These are phyloP conservation scores for Talaromyces atroroseus DNA, from an alignment of 2,329 filamentous ascomycete genomes.

Conservation along the genomic window DNA sequence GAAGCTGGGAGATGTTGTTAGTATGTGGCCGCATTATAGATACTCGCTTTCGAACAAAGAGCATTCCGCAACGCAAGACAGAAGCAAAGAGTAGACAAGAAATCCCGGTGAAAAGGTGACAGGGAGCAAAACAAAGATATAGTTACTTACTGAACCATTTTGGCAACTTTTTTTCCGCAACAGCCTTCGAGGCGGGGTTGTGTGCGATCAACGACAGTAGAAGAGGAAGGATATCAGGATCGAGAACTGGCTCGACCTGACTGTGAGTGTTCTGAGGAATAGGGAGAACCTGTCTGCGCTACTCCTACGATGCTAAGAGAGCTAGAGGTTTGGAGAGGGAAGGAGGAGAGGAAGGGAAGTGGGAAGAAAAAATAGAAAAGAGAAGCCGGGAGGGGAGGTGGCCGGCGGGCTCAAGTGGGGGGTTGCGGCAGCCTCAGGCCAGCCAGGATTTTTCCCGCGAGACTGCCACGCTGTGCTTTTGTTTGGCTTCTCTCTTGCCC, in stretches of 20 bases:
- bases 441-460: neutral
- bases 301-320: conserved; percentile 28
- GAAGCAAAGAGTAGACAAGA: neutral
- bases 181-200: conserved; percentile 38
- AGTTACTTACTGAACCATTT: conserved; percentile 96
- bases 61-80: conserved; percentile 2
- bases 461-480: neutral
- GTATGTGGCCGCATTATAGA: conserved; percentile 13
- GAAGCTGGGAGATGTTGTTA: conserved; percentile 62
- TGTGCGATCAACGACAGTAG: conserved; percentile 12
- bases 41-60: neutral
- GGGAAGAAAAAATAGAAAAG: conserved; percentile 7
- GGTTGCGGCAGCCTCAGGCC: conserved; percentile 1
- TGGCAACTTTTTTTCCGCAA: conserved; percentile 61
- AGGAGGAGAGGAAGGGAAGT: conserved; percentile 22
- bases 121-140: neutral
- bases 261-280: conserved; percentile 14
- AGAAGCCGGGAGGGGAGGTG: conserved; percentile 6
- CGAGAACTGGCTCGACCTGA: conserved; percentile 42
- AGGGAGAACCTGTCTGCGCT: conserved; percentile 35
- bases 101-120: neutral
- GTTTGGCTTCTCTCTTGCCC: neutral
- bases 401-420: conserved; percentile 21
- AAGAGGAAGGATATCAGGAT: conserved; percentile 35
- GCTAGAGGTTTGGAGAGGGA: conserved; percentile 21